Percentiles rank a stretch among this genome's conserved stretches.
Evolutionary conservation across 2,329 filamentous ascomycete species (phyloP).

Genomic region (Domatiomyces globalis): DNA sequence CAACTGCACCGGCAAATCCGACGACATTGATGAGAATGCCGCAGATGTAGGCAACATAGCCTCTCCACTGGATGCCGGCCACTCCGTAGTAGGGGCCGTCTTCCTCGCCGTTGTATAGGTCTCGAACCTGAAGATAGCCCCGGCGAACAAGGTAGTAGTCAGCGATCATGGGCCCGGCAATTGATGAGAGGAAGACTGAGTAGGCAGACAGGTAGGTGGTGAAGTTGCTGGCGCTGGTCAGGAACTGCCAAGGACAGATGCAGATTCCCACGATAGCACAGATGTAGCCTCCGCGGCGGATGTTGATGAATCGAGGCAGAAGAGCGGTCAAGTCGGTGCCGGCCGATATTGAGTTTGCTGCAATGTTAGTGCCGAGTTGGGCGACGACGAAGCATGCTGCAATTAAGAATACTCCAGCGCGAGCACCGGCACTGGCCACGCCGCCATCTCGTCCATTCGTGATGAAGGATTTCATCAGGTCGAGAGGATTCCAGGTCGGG

Average conservation of each 20-base stretch:
- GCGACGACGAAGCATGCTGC: conserved; percentile 32
- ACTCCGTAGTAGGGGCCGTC: conserved; percentile 59
- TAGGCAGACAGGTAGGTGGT: conserved; percentile 81
- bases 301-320: conserved; percentile 41
- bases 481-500: conserved; percentile 32
- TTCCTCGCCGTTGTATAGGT: conserved; percentile 56
- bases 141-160: conserved; percentile 81
- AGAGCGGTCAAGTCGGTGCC: conserved; percentile 44
- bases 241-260: conserved; percentile 39
- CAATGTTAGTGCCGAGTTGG: conserved; percentile 34
- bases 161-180: conserved; percentile 76
- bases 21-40: conserved; percentile 86
- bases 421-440: conserved; percentile 21
- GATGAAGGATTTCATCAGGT: conserved; percentile 25
- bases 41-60: conserved; percentile 57
- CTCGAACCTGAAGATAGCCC: conserved; percentile 64
- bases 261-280: conserved; percentile 29
- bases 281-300: conserved; percentile 40
- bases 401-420: conserved; percentile 36
- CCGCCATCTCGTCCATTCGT: conserved; percentile 19
- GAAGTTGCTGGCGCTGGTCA: conserved; percentile 35
- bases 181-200: conserved; percentile 84
- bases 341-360: conserved; percentile 37
- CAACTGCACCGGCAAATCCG: conserved; percentile 73
- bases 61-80: conserved; percentile 66